phyloP scores from a whole-genome alignment of 441 rosid genomes.

The Adansonia gregorii region DNA sequence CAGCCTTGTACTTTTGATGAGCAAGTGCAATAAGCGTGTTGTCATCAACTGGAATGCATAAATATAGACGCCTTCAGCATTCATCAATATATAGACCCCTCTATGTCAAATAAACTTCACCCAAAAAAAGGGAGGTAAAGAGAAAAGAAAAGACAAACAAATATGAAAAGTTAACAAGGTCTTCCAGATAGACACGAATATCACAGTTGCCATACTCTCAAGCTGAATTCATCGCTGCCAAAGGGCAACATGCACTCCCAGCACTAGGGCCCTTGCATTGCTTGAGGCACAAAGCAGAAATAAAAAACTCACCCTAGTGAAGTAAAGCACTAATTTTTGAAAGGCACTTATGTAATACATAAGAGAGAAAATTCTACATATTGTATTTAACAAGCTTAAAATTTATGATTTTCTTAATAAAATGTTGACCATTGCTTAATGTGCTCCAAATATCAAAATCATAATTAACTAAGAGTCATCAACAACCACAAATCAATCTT shows the following conservation, averaged over 20 bases:
- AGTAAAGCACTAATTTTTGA: neutral
- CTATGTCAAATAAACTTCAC: neutral
- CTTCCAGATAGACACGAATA: neutral
- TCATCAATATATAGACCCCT: neutral
- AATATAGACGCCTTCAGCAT: neutral
- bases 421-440: neutral
- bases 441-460: neutral
- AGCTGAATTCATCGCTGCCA: neutral
- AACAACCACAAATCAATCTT: neutral
- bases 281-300: neutral
- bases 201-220: neutral
- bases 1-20: constrained; percentile 84
- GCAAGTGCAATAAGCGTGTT: constrained; percentile 72
- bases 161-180: neutral
- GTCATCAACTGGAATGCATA: constrained; percentile 61
- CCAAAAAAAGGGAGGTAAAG: neutral
- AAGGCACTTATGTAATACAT: neutral
- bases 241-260: neutral
- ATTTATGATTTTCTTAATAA: neutral
- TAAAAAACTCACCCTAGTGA: neutral
- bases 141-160: neutral
- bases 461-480: neutral
- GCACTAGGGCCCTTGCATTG: neutral
- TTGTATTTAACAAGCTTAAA: neutral
- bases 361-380: neutral